Base-by-base conservation (phyloP, 2,329 filamentous ascomycete genomes). In the Nemania bipapillata region DNA sequence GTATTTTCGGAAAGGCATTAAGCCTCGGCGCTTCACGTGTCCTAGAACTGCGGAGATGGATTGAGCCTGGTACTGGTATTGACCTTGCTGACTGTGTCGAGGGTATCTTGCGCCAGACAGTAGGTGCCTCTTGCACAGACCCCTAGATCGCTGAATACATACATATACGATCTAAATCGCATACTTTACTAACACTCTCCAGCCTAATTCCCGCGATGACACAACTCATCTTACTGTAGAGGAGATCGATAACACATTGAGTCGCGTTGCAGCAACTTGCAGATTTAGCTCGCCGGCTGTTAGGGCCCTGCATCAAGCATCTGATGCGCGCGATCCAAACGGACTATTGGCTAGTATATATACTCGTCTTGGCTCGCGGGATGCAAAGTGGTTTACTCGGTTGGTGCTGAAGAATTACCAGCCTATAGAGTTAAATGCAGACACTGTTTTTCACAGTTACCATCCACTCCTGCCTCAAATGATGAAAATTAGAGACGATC, bases 321-420 rank as follows among this genome's bases (percentile, higher is more conserved):
- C 37, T 65, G 58, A 57, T 73, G 70, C 47, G 82, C 74, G 74
- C 4, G 63, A 69, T 45, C n/a, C 86, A 75, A 79, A 83, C 24
- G 79, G 81, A 4, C 77, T 84, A 3, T 78, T 95, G 0, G 83
- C 83, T 22, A 76, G 78, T 0, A 76, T 94, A 0, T 92, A 91
- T 74, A 82, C 80, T 32, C 86, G 87, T 7, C 76, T 93, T 9
- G 83, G 83, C 53, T 87, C 92, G 2, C 83, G 84, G 50, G 92
- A 97, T 76, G 91, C 90, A 3, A 97, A 97, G 80, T 97, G 94
- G 94, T 84, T 97, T 11, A 92, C 92, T 0, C 86, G 94, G 3
- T 82, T 97, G 32, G 84, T 97, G 5, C 82, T 97, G 30, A 96
- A 96, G 76, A 87, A 90, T 70, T 92, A 90, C 67, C 84, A 86